Base-by-base conservation (phyloP, 768 basidiomycete species). In the Paxillus involutus region DNA sequence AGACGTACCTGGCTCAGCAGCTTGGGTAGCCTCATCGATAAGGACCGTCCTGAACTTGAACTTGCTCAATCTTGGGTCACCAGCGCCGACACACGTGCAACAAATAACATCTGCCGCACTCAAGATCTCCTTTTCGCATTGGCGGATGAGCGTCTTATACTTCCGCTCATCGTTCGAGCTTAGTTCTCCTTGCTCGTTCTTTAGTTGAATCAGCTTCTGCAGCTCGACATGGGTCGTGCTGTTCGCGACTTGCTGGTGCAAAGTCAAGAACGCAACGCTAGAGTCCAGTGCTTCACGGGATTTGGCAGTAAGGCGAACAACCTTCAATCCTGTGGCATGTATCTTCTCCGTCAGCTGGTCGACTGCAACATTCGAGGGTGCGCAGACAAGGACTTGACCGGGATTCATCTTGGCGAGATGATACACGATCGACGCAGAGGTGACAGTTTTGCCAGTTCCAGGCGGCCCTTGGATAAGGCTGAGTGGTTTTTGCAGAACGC, bases 391-490 rank as follows among this genome's bases (percentile, higher is more conserved):
- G 40, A 99, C 97, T 73, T 98, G 97, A 47, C 96, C 96, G 0
- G 95, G 94, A 66, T 98, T 98, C 96, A 99, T 98, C 78, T 98
- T 98, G 39, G 94, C 94, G 17, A 99, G 86, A 68, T 99, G 96
- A 71, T 98, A 92, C 43, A 99, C 97, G 61, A 97, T 95, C 4
- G 97, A 98, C 10, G 97, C 97, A 9, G 97, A 99, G 0, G 97
- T 99, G 50, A 99, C 97, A 1, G 97, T 99, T 75, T 99, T 99
- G 42, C 97, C 95, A 1, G 97, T 99, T 33, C 97, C 97, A 17
- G 97, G 97, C 35, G 97, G 97, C 13, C 97, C 97, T 73, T 99
- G 97, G 63, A 99, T 99, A 59, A 99, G 80, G 64, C 92, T 94
- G 56, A 99, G 81, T 19, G 97, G 97, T 73, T 98, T 98, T 72